These are phyloP conservation scores for Beauveria medogensis DNA, from an alignment of 2,329 filamentous ascomycete species.

Conservation along the genomic window DNA sequence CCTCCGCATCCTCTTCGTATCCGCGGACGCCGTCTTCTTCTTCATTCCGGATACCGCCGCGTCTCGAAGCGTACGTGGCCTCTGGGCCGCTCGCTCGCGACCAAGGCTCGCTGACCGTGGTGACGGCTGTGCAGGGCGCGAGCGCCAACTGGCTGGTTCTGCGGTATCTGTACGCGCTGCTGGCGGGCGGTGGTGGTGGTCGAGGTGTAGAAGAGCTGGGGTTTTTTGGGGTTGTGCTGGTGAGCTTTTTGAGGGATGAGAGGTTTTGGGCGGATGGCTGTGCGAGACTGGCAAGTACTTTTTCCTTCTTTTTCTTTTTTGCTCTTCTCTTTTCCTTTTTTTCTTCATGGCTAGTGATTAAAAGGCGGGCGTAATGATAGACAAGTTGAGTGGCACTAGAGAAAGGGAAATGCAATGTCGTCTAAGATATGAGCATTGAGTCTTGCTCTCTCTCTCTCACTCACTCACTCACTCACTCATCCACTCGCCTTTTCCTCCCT, in stretches of 20 bases:
- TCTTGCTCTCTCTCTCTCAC: too few relatives aligned
- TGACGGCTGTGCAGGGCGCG: conserved; percentile 60
- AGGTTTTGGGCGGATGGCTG: conserved; percentile 70
- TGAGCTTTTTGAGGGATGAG: conserved; percentile 74
- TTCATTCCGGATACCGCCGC: conserved; percentile 45
- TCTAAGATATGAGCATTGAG: too few relatives aligned
- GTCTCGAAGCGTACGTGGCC: conserved; percentile 55
- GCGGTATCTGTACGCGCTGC: conserved; percentile 36
- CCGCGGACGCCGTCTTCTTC: neutral
- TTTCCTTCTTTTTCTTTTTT: neutral
- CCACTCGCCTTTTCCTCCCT: too few relatives aligned
- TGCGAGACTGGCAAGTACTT: conserved; percentile 49
- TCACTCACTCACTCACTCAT: too few relatives aligned
- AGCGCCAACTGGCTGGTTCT: conserved; percentile 59
- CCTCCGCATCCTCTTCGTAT: neutral
- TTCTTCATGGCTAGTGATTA: neutral
- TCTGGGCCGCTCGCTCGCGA: conserved; percentile 41
- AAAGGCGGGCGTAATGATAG: neutral
- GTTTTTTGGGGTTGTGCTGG: conserved; percentile 55
- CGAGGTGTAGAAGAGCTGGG: conserved; percentile 15
- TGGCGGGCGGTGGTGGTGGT: conserved; percentile 15
- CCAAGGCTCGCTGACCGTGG: conserved; percentile 47
- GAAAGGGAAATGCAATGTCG: neutral
- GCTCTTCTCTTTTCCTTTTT: neutral
- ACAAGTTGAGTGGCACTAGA: neutral